Conservation (phyloP, 2,329 filamentous ascomycete species). For the Apiospora aurea region DNA sequence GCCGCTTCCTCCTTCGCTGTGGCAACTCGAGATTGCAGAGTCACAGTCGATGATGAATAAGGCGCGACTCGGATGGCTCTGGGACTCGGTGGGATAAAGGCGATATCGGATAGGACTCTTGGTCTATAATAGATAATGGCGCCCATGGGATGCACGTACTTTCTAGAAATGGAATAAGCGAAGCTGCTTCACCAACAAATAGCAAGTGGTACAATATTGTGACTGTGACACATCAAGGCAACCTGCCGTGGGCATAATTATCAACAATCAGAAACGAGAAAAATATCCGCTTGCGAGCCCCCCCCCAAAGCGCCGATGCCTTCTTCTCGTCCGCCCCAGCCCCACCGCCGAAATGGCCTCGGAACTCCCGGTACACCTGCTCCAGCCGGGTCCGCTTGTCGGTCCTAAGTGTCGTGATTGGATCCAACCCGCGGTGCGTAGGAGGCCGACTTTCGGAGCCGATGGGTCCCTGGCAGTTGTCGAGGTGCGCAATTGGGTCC, state of each 20-base stretch:
- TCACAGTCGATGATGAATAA: too few species aligned
- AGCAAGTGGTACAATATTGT: background rate
- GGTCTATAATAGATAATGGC: too few species aligned
- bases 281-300: background rate
- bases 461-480: background rate
- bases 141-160: too few species aligned
- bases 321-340: background rate
- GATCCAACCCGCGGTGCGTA: too few species aligned
- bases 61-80: too few species aligned
- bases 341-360: background rate
- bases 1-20: accelerated
- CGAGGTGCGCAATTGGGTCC: background rate
- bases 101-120: too few species aligned
- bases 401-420: too few species aligned
- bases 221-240: too few species aligned
- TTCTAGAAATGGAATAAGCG: too few species aligned
- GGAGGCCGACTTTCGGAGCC: background rate
- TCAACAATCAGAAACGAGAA: background rate
- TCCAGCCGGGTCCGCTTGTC: background rate
- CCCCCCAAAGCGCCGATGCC: background rate
- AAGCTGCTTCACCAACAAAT: background rate
- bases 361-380: background rate
- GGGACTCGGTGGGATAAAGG: too few species aligned
- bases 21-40: background rate
- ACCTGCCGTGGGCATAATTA: too few species aligned